Percentiles rank a stretch among this genome's conserved stretches.
These are phyloP conservation scores for Lumnitzera littorea DNA, from an alignment of 345 rosid species.

Conservation along the genomic window DNA sequence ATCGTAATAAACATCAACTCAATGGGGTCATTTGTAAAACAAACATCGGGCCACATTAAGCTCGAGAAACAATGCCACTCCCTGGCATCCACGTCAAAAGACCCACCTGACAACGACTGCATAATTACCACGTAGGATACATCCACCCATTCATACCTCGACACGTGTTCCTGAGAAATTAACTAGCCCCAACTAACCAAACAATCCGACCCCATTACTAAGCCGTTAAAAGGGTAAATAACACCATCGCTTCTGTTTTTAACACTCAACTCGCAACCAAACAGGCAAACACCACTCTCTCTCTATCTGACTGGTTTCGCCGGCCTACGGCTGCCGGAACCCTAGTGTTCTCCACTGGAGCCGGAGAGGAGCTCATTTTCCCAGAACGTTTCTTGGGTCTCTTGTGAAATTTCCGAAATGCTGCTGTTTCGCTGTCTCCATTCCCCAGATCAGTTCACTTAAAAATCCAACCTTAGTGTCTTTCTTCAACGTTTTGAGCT, in stretches of 20 bases:
- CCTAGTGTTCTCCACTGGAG: neutral
- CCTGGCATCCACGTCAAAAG: conserved; percentile 10
- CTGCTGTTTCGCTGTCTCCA: too few species aligned
- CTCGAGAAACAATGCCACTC: neutral
- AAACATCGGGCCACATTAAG: too few species aligned
- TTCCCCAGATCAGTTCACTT: too few species aligned
- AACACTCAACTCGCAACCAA: too few species aligned
- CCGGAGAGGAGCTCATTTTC: neutral
- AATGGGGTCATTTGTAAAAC: too few species aligned
- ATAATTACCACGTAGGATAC: conserved; percentile 19
- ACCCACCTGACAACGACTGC: conserved; percentile 7
- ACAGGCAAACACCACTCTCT: too few species aligned
- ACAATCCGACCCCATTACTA: conserved; percentile 1
- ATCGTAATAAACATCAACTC: too few species aligned
- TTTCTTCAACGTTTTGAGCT: too few species aligned
- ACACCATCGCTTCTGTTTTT: neutral
- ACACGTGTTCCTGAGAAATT: conserved; percentile 16
- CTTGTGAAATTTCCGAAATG: neutral
- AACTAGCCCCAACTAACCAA: conserved; percentile 14
- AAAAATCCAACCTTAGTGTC: too few species aligned
- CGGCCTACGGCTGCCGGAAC: conserved; percentile 6
- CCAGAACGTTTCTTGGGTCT: neutral
- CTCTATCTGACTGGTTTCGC: conserved; percentile 5
- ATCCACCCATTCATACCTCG: neutral
- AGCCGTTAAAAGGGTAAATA: conserved; percentile 12